Evolutionary conservation across 352 stramenopile species (phyloP), one percentile per base, ranked within the genome.

Genomic region (Pythium scleroteichum): DNA sequence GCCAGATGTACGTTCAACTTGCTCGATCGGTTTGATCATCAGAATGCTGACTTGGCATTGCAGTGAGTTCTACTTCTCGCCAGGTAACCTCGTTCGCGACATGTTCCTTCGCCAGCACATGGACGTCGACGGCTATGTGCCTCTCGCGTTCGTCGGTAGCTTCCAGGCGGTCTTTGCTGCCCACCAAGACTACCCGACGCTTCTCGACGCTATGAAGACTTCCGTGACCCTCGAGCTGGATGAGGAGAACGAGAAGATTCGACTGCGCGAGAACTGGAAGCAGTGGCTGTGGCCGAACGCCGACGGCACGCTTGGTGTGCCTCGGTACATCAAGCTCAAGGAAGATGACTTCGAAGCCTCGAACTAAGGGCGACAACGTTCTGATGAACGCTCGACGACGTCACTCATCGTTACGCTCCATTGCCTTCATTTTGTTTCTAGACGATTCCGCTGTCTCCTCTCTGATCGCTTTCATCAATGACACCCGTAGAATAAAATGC

Each of bases 281-380:
- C 82, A 87, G 76, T 97, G 89, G 89, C 75, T 97, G 44, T 95
- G 90, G 76, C 89, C 89, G 8, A 96, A 96, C 61, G 75, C 71
- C 33, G 77, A 93, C n/a, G 89, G 89, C 62, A 76, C 80, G 53
- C 91, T 85, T 63, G 89, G 89, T 27, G 84, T 96, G n/a, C 83
- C 86, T 32, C 74, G 78, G 40, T 97, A 96, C 78, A 83, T 97
- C 68, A 97, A 97, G 77, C 59, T 86, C 6, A 59, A 65, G 23
- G 76, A 80, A 12, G 68, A 62, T 9, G 72, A 78, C 17, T 53
- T 53, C 27, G 52, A 62, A 59, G 72, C 69, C 48, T 75, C 79
- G 29, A 62, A 59, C 45, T 67, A 61, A 62, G 19, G 38, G 38
- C 38, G 3, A n/a, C 38, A 20, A 44, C 38, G 6, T 44, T 4